These are phyloP conservation scores for Pythium oligandrum DNA, from an alignment of 352 stramenopile species.

Conservation along the genomic window DNA sequence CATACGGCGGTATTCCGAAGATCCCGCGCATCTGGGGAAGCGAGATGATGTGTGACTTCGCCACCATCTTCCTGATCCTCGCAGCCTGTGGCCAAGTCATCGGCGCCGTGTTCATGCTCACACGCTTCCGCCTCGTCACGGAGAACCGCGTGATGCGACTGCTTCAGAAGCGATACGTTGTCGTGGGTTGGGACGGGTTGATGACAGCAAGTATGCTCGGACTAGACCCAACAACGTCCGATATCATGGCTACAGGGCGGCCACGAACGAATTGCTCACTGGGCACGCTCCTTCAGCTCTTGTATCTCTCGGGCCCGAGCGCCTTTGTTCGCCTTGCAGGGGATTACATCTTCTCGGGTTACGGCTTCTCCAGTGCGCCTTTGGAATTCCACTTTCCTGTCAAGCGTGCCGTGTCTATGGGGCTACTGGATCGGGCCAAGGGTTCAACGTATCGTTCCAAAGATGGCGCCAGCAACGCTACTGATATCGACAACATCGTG, in stretches of 20 bases:
- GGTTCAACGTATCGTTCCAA: too few species aligned
- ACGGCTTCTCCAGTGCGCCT: too few species aligned
- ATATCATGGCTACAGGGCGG: constrained; percentile 20
- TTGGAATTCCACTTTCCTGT: too few species aligned
- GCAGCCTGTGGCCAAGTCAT: constrained; percentile 22
- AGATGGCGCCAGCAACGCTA: too few species aligned
- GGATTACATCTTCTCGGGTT: too few species aligned
- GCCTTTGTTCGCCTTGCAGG: too few species aligned
- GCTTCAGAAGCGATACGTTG: constrained; percentile 41
- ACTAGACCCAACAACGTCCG: constrained; percentile 31
- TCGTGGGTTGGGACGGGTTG: constrained; percentile 45
- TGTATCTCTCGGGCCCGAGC: too few species aligned
- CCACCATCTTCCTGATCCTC: constrained; percentile 30
- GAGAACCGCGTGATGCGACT: constrained; percentile 42
- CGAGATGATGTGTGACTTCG: constrained; percentile 54
- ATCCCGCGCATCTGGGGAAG: constrained; percentile 40
- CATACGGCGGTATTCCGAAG: constrained; percentile 32
- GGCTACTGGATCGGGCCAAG: too few species aligned
- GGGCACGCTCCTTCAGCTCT: constrained; percentile 16
- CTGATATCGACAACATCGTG: too few species aligned
- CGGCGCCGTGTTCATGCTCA: constrained; percentile 26
- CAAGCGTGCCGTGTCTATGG: too few species aligned
- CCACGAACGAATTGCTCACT: constrained; percentile 30
- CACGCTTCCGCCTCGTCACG: constrained; percentile 29
- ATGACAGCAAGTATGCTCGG: constrained; percentile 30